A percentile compares a stretch with the other conserved stretches of the same genome.
phyloP scores from a whole-genome alignment of 257 asterid species.

The Anisodus tanguticus region DNA sequence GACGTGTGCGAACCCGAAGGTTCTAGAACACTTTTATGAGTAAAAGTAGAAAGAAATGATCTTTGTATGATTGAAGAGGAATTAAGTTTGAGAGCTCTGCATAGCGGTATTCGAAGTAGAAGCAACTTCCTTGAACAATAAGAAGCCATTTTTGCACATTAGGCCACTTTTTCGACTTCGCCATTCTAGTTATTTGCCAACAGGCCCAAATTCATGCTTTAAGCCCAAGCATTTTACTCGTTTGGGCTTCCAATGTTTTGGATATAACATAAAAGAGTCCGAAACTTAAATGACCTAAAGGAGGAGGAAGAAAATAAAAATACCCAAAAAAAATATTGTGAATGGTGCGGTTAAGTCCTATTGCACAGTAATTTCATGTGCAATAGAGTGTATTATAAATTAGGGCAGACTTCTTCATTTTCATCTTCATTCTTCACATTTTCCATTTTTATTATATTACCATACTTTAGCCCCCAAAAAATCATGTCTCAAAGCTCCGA shows the following conservation, averaged over 20 bases:
- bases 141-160: constrained; percentile 42
- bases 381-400: too few species aligned
- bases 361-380: too few species aligned
- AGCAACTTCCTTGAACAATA: constrained; percentile 30
- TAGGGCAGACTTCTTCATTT: too few species aligned
- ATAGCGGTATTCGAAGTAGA: constrained; percentile 43
- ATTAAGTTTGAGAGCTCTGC: constrained; percentile 40
- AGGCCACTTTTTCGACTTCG: background rate
- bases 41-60: constrained; percentile 22
- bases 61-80: constrained; percentile 18
- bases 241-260: background rate
- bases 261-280: too few species aligned
- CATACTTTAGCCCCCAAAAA: too few species aligned
- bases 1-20: constrained; percentile 48
- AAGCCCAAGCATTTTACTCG: background rate
- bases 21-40: constrained; percentile 33
- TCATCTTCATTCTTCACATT: too few species aligned
- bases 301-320: too few species aligned
- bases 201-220: background rate
- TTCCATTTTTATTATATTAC: too few species aligned
- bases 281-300: too few species aligned
- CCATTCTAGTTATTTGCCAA: background rate
- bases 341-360: too few species aligned
- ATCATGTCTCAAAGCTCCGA: too few species aligned
- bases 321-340: too few species aligned